Conservation (phyloP, 495 filamentous ascomycete species). For the Coniosporium apollinis region DNA sequence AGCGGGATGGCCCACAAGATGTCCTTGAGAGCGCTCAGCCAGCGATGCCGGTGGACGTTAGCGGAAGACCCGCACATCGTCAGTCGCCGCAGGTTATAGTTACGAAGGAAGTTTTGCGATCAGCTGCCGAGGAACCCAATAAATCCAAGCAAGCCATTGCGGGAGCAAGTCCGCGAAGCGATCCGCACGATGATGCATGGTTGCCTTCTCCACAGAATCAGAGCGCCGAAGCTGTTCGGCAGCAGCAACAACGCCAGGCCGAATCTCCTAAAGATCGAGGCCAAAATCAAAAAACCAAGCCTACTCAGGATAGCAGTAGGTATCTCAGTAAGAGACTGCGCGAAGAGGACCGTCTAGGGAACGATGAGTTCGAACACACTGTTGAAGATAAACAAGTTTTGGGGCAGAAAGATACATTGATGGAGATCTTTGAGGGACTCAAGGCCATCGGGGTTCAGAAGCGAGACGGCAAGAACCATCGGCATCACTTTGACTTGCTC, state of each 20-base stretch:
- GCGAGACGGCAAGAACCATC: background rate
- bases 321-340: background rate
- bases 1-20: background rate
- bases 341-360: background rate
- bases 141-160: background rate
- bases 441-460: constrained; percentile 6
- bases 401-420: constrained; percentile 4
- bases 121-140: background rate
- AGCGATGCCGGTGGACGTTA: background rate
- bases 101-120: background rate
- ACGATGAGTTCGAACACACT: background rate
- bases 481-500: background rate
- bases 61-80: background rate
- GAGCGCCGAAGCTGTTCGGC: background rate
- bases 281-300: constrained; percentile 1
- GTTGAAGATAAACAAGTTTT: constrained; percentile 2
- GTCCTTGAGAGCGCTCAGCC: background rate
- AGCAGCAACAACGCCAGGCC: background rate
- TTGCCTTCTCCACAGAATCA: too few species aligned
- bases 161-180: background rate
- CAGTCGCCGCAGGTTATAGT: background rate
- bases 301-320: background rate
- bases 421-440: background rate
- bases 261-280: background rate
- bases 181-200: background rate